Base-by-base conservation (phyloP, 148 eudicot genomes). In the Hydrangea macrophylla region DNA sequence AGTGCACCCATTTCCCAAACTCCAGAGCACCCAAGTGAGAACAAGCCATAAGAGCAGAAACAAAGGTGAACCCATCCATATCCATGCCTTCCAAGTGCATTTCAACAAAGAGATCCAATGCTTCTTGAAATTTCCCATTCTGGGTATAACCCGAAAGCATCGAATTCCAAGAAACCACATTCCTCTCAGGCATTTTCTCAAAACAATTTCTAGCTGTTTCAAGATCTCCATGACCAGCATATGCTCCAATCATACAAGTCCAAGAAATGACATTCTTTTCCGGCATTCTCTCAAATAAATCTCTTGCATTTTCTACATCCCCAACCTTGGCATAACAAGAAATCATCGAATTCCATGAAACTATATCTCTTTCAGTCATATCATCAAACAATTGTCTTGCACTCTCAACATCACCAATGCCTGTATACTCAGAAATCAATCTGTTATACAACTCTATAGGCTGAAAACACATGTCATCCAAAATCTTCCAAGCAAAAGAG, bases 121-220 rank as follows among this genome's bases (percentile, higher is more conserved):
- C 79, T 42, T 66, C 60, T 61, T 75, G 27, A 50, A 48, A 75
- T 36, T 67, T 60, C 28, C 58, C 72, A 31, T 57, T 54, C 50
- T 71, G 65, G 25, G 60, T 67, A 70, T 75, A 75, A 24, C 73
- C 31, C 27, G 82, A 75, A 39, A 79, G 66, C 76, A 79, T 62
- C 18, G 67, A 65, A 64, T 79, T 79, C 82, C 82, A 79, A 35
- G 82, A 79, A 36, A 79, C 73, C 56, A 75, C 76, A 60, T 79
- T 79, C 71, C 62, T 74, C 37, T 75, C 25, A 3, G 82, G 82
- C 82, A 79, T 79, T 7, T 36, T 40, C 30, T 71, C 67, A 12
- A 79, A 79, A 10, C 67, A 13, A 15, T 56, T 57, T 58, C 70
- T 60, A 1, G 82, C 82, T 7, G 55, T 63, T 60, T 58, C 37